A percentile compares a stretch with the other conserved stretches of the same genome.
phyloP scores from a whole-genome alignment of 2,329 filamentous ascomycete genomes.

The Trichoderma sp. region DNA sequence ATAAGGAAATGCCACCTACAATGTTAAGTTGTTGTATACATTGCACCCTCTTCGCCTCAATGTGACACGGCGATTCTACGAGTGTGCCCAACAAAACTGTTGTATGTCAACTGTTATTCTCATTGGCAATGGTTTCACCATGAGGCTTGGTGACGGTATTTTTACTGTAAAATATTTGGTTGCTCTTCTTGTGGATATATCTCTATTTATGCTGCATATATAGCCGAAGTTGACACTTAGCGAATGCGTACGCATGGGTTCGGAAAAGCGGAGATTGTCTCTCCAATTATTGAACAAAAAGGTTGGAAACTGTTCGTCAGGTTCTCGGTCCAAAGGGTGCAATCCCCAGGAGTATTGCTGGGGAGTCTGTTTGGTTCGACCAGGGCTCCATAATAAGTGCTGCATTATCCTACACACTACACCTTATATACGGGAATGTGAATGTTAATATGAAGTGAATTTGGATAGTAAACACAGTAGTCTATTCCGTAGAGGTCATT shows the following conservation, averaged over 20 bases:
- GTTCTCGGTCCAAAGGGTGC: slow-evolving; percentile 1
- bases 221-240: background rate
- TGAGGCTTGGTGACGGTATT: background rate
- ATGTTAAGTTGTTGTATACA: background rate
- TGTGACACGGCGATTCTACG: background rate
- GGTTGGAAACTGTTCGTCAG: background rate
- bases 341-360: background rate
- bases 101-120: background rate
- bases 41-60: background rate
- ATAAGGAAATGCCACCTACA: too few species aligned
- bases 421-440: background rate
- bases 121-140: background rate
- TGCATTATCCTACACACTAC: background rate
- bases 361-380: background rate
- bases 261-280: background rate
- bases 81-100: too few species aligned
- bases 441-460: background rate
- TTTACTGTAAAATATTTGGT: background rate
- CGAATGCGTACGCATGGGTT: background rate
- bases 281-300: background rate
- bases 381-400: background rate
- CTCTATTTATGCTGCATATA: background rate
- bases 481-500: background rate
- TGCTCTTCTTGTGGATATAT: background rate
- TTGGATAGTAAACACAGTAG: background rate